Percentiles rank a stretch among this genome's conserved stretches.
Evolutionary conservation across 129 eudicot species (phyloP).

Genomic region (Solidago caesia): DNA sequence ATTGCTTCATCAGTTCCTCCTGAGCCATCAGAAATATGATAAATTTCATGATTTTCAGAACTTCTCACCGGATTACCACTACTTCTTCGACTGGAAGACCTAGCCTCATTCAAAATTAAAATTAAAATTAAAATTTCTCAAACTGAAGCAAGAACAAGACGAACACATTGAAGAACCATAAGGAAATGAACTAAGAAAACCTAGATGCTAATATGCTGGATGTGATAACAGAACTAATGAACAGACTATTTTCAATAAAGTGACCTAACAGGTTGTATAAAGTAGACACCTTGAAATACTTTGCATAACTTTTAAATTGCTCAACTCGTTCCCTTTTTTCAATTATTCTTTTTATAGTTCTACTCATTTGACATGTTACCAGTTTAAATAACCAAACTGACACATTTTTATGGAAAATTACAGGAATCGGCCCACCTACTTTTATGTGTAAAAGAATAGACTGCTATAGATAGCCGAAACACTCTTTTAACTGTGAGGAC

Average conservation of each 20-base stretch:
- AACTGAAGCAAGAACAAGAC: slow-evolving; percentile 1
- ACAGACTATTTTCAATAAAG: background rate
- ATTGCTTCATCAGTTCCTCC: slow-evolving; percentile 37
- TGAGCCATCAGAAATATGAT: slow-evolving; percentile 41
- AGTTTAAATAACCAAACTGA: background rate
- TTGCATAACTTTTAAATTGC: background rate
- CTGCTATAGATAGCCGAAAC: background rate
- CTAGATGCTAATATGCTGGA: background rate
- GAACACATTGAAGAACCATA: background rate
- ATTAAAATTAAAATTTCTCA: background rate
- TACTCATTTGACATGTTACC: background rate
- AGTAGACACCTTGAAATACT: background rate
- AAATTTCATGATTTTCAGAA: slow-evolving; percentile 26
- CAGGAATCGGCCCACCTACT: background rate
- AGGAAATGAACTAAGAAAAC: background rate
- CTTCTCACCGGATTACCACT: slow-evolving; percentile 25
- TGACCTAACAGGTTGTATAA: background rate
- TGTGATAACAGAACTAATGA: background rate
- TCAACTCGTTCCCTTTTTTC: background rate
- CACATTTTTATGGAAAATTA: background rate
- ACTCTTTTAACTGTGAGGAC: background rate
- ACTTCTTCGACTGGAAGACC: slow-evolving; percentile 35
- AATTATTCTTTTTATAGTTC: background rate
- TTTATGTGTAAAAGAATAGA: background rate
- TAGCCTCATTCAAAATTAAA: slow-evolving; percentile 11